Base-by-base conservation (phyloP, 106 monocot genomes). In the Allium fistulosum region DNA sequence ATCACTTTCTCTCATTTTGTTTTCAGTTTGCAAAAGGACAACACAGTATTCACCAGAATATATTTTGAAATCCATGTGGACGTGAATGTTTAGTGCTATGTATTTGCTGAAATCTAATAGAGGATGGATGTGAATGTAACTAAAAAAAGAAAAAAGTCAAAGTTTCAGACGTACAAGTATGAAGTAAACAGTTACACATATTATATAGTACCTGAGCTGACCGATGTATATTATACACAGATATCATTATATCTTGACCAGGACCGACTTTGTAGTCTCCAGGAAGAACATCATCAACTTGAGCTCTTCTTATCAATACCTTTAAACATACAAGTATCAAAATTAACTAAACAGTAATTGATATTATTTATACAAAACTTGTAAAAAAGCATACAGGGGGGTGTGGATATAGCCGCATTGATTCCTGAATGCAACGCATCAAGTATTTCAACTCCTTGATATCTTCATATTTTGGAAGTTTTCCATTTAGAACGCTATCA, bases 161-260 rank as follows among this genome's bases (percentile, higher is more conserved):
- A 62, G n/a, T 62, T 16, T n/a, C 48, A 17, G 2, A 48, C 15
- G 47, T 48, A 48, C 48, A 48, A 65, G 48, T 37, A 37, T 37
- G 37, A 37, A 37, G 37, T 37, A 37, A 37, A 37, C 1, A 37
- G 37, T 1, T 63, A 5, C 47, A 63, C 11, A 6, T 65, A 49
- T 49, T 65, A 65, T 46, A 71, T 28, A 11, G 37, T 84, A 97
- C 96, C 86, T 92, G 74, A 62, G 92, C 63, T 11, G 96, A 97
- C 26, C 77, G 75, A 76, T 97, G 96, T 68, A 97, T 97, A 57
- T 97, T 97, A 55, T 97, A 97, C 26, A 97, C 96, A 18, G 96
- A 97, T 50, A 97, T 97, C 88, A 97, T 92, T 68, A 97, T 84
- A 83, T 97, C 96, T 71, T 97, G 96, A 15, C 96, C 96, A 65